These are phyloP conservation scores for Buddleja alternifolia DNA, from an alignment of 257 asterid species.

Conservation along the genomic window DNA sequence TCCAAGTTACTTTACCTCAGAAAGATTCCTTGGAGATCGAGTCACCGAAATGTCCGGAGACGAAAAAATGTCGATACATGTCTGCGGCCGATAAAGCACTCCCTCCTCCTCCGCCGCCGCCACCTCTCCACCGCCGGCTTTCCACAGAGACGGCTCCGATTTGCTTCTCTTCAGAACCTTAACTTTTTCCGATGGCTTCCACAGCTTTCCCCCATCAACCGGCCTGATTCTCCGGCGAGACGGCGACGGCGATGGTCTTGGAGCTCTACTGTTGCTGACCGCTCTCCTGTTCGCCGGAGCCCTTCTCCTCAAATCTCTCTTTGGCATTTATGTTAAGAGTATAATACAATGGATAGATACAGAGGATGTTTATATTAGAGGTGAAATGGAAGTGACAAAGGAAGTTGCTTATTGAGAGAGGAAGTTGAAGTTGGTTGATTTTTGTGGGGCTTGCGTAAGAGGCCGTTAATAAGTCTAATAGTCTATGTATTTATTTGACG, in stretches of 20 bases:
- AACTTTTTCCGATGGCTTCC: conserved; percentile 30
- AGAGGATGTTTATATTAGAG: no score
- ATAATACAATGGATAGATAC: no score
- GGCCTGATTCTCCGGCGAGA: conserved; percentile 30
- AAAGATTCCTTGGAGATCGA: conserved; percentile 34
- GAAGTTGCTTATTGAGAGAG: conserved; percentile 26
- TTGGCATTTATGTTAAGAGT: conserved; percentile 57
- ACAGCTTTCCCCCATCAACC: conserved; percentile 9
- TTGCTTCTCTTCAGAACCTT: conserved; percentile 43
- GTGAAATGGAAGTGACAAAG: not conserved
- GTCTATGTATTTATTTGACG: not conserved
- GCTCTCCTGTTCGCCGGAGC: conserved; percentile 45
- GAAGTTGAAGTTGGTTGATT: not conserved
- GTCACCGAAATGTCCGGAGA: conserved; percentile 38
- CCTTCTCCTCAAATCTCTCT: conserved; percentile 40
- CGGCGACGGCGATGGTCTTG: conserved; percentile 33
- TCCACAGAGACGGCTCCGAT: conserved; percentile 55
- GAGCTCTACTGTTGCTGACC: conserved; percentile 25
- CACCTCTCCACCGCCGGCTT: conserved; percentile 18
- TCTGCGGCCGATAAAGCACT: conserved; percentile 52
- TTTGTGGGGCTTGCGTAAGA: not conserved
- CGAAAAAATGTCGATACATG: conserved; percentile 51
- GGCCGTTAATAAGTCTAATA: not conserved
- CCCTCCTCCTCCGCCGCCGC: conserved; percentile 33
- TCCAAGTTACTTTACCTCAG: conserved; percentile 34